Evolutionary conservation across 1,139 yeast genomes (phyloP).

Genomic region (Geotrichum aggregatum): DNA sequence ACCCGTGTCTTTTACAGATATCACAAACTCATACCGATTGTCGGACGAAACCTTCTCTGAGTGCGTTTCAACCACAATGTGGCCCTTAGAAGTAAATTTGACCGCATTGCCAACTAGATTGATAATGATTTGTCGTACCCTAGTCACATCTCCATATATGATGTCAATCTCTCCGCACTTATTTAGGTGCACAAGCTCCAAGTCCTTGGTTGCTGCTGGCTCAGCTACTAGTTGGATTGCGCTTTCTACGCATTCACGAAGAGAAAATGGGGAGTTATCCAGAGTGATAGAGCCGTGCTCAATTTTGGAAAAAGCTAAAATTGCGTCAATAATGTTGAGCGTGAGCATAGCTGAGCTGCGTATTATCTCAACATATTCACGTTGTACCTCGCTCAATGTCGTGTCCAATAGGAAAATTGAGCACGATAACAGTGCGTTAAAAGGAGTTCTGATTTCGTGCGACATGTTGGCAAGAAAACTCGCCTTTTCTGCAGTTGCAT

Average conservation of each 20-base stretch:
- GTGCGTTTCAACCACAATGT: slow-evolving; percentile 44
- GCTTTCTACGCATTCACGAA: slow-evolving; percentile 51
- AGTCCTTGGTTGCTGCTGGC: slow-evolving; percentile 47
- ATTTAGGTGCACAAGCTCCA: slow-evolving; percentile 50
- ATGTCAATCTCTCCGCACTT: slow-evolving; percentile 44
- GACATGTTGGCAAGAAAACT: slow-evolving; percentile 54
- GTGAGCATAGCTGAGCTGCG: slow-evolving; percentile 52
- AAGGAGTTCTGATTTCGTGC: slow-evolving; percentile 57
- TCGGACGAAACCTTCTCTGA: slow-evolving; percentile 39
- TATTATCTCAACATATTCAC: slow-evolving; percentile 54
- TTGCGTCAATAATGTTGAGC: slow-evolving; percentile 54
- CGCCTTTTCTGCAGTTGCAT: slow-evolving; percentile 57
- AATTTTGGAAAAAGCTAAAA: slow-evolving; percentile 53
- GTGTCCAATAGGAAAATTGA: slow-evolving; percentile 54
- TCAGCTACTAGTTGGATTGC: slow-evolving; percentile 53
- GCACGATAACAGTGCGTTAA: slow-evolving; percentile 54
- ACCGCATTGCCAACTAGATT: slow-evolving; percentile 57
- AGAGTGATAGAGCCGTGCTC: slow-evolving; percentile 53
- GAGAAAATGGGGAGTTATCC: slow-evolving; percentile 48
- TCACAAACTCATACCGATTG: slow-evolving; percentile 44
- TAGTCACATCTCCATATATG: slow-evolving; percentile 50
- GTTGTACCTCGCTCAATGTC: slow-evolving; percentile 45
- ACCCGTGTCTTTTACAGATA: slow-evolving; percentile 55
- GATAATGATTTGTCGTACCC: slow-evolving; percentile 53
- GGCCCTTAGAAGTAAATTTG: slow-evolving; percentile 51